Conservation (phyloP, 2,329 filamentous ascomycete species). For the Mycogone perniciosa region DNA sequence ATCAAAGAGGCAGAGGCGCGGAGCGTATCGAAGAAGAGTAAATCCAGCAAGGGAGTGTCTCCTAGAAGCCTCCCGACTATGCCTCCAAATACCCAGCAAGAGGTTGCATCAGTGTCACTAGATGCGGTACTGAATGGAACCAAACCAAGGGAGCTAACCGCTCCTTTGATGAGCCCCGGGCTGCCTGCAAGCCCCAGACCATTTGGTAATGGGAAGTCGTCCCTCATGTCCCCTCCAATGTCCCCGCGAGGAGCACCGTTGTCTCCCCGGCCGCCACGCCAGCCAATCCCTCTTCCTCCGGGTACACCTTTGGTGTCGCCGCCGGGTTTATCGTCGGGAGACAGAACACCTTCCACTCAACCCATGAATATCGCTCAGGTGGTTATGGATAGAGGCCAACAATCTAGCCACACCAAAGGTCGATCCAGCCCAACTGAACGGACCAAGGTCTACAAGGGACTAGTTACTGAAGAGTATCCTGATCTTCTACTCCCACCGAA, state of each 20-base stretch:
- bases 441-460: conserved; percentile 62
- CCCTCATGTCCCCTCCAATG: conserved; percentile 58
- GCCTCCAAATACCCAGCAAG: conserved; percentile 29
- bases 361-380: conserved; percentile 9
- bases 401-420: conserved; percentile 17
- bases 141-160: conserved; percentile 27
- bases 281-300: conserved; percentile 65
- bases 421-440: conserved; percentile 36
- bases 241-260: conserved; percentile 57
- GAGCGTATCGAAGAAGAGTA: conserved; percentile 69
- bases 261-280: conserved; percentile 66
- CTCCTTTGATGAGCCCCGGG: conserved; percentile 51
- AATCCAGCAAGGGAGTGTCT: conserved; percentile 31
- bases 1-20: conserved; percentile 61
- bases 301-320: conserved; percentile 59
- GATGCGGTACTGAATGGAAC: conserved; percentile 43
- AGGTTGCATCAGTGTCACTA: conserved; percentile 42
- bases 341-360: conserved; percentile 3
- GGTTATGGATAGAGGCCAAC: conserved; percentile 30
- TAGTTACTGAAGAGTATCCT: conserved; percentile 81
- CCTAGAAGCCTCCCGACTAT: conserved; percentile 31
- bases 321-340: conserved; percentile 12
- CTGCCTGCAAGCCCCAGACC: conserved; percentile 56
- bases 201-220: conserved; percentile 40
- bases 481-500: conserved; percentile 82